Evolutionary conservation across 108 stramenopile species (phyloP).

Genomic region (Pelagomonas calceolata): DNA sequence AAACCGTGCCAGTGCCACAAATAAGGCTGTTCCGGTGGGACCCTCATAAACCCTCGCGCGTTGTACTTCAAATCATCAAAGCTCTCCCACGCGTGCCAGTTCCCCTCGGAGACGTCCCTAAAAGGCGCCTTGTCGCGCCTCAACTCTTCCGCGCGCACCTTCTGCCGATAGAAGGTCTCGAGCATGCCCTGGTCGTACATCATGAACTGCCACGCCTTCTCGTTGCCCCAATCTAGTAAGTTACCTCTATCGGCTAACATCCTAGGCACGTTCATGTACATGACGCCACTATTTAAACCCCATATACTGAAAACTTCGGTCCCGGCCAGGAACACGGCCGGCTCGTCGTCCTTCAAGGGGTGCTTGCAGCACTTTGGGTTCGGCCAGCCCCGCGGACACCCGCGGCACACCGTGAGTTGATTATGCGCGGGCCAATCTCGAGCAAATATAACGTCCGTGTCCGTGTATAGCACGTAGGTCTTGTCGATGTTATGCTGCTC

Average conservation of each 20-base stretch:
- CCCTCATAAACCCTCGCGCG: background rate
- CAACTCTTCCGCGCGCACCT: background rate
- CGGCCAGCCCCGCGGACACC: background rate
- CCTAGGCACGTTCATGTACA: background rate
- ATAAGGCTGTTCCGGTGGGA: background rate
- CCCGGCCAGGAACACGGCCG: background rate
- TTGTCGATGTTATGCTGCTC: background rate
- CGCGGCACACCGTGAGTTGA: background rate
- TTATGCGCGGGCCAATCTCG: background rate
- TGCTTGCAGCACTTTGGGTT: background rate
- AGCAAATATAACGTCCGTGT: background rate
- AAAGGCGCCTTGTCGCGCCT: too few species aligned
- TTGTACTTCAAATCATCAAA: background rate
- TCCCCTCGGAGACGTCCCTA: too few species aligned
- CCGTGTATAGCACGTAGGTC: background rate
- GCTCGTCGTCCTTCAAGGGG: background rate
- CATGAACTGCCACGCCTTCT: background rate
- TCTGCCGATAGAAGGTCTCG: background rate
- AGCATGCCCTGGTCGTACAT: constrained; percentile 1
- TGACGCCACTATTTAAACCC: background rate
- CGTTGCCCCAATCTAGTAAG: background rate
- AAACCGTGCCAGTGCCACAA: background rate
- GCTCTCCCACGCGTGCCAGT: background rate
- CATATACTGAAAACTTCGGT: background rate
- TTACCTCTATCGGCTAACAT: background rate